phyloP scores from a whole-genome alignment of 1,284 basidiomycete species.

The Peniophora sp. region DNA sequence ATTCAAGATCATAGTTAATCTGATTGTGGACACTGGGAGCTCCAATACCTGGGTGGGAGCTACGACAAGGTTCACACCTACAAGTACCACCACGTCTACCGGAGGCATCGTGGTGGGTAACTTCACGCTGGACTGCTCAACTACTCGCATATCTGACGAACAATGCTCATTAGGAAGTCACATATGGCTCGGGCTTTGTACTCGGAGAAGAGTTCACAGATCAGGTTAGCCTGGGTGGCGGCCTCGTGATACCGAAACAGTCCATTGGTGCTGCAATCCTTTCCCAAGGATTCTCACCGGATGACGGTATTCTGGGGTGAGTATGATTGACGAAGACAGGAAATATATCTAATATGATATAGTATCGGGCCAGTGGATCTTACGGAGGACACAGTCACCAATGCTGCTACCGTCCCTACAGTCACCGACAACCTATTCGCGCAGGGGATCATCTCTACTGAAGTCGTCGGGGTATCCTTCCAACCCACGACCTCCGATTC shows the following conservation, averaged over 20 bases:
- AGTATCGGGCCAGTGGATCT: conserved; percentile 42
- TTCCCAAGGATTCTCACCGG: conserved; percentile 28
- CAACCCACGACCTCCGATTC: conserved; percentile 25
- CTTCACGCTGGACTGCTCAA: conserved; percentile 12
- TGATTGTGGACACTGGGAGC: conserved; percentile 21
- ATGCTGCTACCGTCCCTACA: conserved; percentile 27
- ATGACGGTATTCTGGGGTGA: conserved; percentile 51
- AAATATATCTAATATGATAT: no score
- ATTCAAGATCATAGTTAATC: conserved; percentile 14
- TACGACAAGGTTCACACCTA: conserved; percentile 32
- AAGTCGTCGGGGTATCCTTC: conserved; percentile 39
- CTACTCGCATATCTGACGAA: conserved; percentile 1
- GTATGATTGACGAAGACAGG: no score
- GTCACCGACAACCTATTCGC: conserved; percentile 42
- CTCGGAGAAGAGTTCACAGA: conserved; percentile 38
- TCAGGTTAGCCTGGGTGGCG: conserved; percentile 23
- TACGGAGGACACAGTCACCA: conserved; percentile 23
- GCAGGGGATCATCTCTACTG: conserved; percentile 26
- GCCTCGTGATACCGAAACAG: conserved; percentile 30
- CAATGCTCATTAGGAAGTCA: conserved; percentile 29
- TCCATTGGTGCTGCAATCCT: conserved; percentile 51
- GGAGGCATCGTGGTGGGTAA: conserved; percentile 29
- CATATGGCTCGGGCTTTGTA: conserved; percentile 45
- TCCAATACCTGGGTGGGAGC: conserved; percentile 69
- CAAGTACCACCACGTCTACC: conserved; percentile 35